Evolutionary conservation across 2,329 filamentous ascomycete genomes (phyloP).

Genomic region (Curvularia lunata): DNA sequence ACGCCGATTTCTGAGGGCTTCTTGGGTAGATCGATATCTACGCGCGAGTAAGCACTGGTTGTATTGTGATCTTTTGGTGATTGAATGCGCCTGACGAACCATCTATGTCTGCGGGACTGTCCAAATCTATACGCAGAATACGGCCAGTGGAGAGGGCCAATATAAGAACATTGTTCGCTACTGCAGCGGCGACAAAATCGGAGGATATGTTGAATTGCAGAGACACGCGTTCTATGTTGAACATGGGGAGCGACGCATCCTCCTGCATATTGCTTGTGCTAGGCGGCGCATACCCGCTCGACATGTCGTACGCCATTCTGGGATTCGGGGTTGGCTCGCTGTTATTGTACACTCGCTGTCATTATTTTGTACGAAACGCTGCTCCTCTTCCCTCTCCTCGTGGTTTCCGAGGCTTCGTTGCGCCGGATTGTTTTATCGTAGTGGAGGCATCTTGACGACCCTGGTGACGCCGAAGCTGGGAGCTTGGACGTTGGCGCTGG

Average conservation of each 20-base stretch:
- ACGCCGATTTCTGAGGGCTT: constrained; percentile 88
- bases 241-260: constrained; percentile 77
- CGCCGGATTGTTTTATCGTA: constrained; percentile 9
- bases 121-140: constrained; percentile 91
- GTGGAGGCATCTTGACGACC: constrained; percentile 4
- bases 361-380: constrained; percentile 21
- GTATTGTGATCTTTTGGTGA: not conserved
- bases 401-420: not conserved
- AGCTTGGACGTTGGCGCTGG: constrained; percentile 17
- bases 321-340: constrained; percentile 13
- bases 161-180: constrained; percentile 95
- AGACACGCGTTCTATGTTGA: constrained; percentile 90
- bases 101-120: constrained; percentile 94
- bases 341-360: constrained; percentile 22
- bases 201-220: constrained; percentile 93
- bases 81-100: constrained; percentile 37
- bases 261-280: constrained; percentile 67
- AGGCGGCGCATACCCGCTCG: constrained; percentile 75
- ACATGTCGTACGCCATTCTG: constrained; percentile 71
- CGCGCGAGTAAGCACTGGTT: constrained; percentile 20
- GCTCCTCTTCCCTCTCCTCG: constrained; percentile 18
- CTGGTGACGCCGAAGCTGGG: constrained; percentile 13
- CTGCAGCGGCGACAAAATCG: constrained; percentile 94
- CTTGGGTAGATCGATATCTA: constrained; percentile 96
- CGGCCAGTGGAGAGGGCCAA: constrained; percentile 90